Percentiles rank a stretch among this genome's conserved stretches.
Evolutionary conservation across 225 moss, liverwort and hornwort genomes (phyloP).

Genomic region (Climacium dendroides): DNA sequence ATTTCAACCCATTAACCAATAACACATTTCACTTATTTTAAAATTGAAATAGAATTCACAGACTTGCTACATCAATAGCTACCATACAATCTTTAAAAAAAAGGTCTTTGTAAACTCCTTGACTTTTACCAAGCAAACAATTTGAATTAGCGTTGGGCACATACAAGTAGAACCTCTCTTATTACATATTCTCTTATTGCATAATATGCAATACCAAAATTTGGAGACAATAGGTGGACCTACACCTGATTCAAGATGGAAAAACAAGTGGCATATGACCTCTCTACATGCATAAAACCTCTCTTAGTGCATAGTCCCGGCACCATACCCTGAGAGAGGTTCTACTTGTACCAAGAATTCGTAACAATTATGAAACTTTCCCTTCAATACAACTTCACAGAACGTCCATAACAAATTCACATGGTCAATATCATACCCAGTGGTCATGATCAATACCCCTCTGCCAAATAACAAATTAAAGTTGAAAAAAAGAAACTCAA

Average conservation of each 20-base stretch:
- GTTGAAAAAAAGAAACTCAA: background rate
- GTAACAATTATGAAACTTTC: background rate
- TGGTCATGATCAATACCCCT: background rate
- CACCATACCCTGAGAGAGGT: too few relatives aligned
- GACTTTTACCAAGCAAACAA: background rate
- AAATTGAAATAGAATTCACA: background rate
- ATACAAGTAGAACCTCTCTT: too few relatives aligned
- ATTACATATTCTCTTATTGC: too few relatives aligned
- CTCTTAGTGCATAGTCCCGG: too few relatives aligned
- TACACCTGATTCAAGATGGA: too few relatives aligned
- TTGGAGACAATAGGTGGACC: too few relatives aligned
- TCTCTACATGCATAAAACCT: too few relatives aligned
- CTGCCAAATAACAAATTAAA: background rate
- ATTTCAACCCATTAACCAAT: background rate
- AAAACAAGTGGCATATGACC: too few relatives aligned
- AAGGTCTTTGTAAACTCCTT: background rate
- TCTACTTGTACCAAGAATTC: background rate
- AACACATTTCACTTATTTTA: background rate
- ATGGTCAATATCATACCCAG: accelerated
- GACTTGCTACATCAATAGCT: accelerated
- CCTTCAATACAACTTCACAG: background rate
- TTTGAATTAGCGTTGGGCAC: background rate
- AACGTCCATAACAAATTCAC: background rate
- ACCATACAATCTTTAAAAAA: background rate
- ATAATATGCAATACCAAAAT: too few relatives aligned